Conservation (phyloP, 2,329 filamentous ascomycete genomes). For the Magnaporthiopsis rhizophila region DNA sequence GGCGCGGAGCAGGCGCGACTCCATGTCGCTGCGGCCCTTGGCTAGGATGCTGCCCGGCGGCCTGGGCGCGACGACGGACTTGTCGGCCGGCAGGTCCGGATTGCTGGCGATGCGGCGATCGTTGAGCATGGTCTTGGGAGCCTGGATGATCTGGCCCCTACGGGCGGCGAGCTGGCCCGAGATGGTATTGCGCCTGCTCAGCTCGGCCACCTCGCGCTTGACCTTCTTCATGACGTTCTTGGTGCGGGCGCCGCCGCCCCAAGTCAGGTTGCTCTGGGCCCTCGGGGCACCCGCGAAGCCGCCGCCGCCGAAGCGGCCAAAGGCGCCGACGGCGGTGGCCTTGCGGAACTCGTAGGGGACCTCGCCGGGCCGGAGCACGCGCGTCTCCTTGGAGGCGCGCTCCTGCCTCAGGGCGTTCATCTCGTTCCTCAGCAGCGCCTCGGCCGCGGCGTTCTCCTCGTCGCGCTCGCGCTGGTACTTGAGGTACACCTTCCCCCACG, state of each 20-base stretch:
- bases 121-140: slow-evolving; percentile 46
- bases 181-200: slow-evolving; percentile 39
- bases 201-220: slow-evolving; percentile 47
- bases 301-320: slow-evolving; percentile 8
- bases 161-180: slow-evolving; percentile 26
- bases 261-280: slow-evolving; percentile 25
- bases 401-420: slow-evolving; percentile 50
- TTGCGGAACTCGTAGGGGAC: slow-evolving; percentile 32
- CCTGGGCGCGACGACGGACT: slow-evolving; percentile 10
- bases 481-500: slow-evolving; percentile 73
- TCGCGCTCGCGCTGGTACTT: slow-evolving; percentile 56
- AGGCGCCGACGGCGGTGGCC: slow-evolving; percentile 22
- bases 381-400: slow-evolving; percentile 35
- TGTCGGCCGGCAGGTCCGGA: slow-evolving; percentile 12
- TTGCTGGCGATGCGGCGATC: slow-evolving; percentile 36
- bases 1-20: slow-evolving; percentile 4
- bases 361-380: slow-evolving; percentile 42
- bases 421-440: slow-evolving; percentile 47
- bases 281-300: slow-evolving; percentile 7
- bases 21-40: slow-evolving; percentile 4
- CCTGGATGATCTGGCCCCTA: slow-evolving; percentile 34
- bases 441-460: slow-evolving; percentile 47
- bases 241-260: slow-evolving; percentile 40
- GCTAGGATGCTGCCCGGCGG: slow-evolving; percentile 7
- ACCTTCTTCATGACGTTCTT: slow-evolving; percentile 50